Percentiles rank a stretch among this genome's conserved stretches.
These are phyloP conservation scores for Aurantiochytrium sp. DNA, from an alignment of 108 stramenopile species.

Conservation along the genomic window DNA sequence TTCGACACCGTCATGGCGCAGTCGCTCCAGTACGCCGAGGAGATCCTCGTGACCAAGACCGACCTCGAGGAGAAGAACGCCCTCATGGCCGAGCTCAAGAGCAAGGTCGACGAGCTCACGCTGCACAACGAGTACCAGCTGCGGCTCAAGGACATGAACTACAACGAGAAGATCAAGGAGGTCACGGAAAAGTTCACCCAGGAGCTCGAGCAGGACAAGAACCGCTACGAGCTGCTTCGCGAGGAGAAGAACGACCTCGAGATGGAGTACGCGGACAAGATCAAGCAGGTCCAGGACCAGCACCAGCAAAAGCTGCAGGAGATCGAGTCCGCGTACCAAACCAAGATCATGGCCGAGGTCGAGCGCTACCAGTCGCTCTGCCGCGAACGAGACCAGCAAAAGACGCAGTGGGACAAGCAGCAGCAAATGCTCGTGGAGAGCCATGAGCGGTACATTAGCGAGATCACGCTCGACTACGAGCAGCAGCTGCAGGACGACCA, in stretches of 20 bases:
- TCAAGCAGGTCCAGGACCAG: slow-evolving; percentile 50
- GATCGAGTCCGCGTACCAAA: slow-evolving; percentile 54
- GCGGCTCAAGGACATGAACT: slow-evolving; percentile 59
- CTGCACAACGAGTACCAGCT: slow-evolving; percentile 62
- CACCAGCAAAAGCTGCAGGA: slow-evolving; percentile 60
- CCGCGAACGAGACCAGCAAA: slow-evolving; percentile 49
- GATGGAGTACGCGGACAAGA: slow-evolving; percentile 47
- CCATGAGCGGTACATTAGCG: slow-evolving; percentile 49
- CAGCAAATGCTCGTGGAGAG: slow-evolving; percentile 39
- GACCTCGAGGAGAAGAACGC: slow-evolving; percentile 56
- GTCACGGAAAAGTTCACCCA: slow-evolving; percentile 57
- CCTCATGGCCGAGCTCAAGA: slow-evolving; percentile 50
- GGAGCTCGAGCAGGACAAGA: slow-evolving; percentile 60
- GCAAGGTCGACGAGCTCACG: slow-evolving; percentile 58
- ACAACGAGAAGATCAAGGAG: slow-evolving; percentile 64
- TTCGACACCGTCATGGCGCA: neutral
- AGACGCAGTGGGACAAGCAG: slow-evolving; percentile 51
- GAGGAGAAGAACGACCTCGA: slow-evolving; percentile 53
- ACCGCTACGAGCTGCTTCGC: slow-evolving; percentile 50
- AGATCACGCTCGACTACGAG: slow-evolving; percentile 54
- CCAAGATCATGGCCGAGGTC: slow-evolving; percentile 59
- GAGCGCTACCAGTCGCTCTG: slow-evolving; percentile 48
- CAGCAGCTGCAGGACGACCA: slow-evolving; percentile 54
- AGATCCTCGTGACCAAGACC: slow-evolving; percentile 56
- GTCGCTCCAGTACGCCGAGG: slow-evolving; percentile 43